A percentile compares a stretch with the other conserved stretches of the same genome.
Conservation (phyloP, 768 basidiomycete genomes). For the Rhizopogon vulgaris region DNA sequence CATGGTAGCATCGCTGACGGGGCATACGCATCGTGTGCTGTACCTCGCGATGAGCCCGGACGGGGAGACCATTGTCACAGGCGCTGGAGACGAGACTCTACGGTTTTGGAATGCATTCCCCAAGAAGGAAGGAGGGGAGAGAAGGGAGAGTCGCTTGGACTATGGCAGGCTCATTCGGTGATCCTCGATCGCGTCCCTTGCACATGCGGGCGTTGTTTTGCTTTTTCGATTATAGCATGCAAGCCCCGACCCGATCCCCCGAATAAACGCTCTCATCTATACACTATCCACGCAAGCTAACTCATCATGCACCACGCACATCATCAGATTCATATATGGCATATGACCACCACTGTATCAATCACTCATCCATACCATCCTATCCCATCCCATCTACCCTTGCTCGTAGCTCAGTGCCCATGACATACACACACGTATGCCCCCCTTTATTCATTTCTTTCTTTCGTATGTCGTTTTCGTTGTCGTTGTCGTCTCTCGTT, state of each 20-base stretch:
- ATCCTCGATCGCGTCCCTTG: not conserved
- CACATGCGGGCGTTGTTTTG: no score
- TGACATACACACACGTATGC: not conserved
- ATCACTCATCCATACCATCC: not conserved
- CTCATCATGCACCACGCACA: not conserved
- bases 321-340: not conserved
- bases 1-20: conserved; percentile 92
- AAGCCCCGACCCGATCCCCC: no score
- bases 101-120: conserved; percentile 98
- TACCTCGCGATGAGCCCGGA: conserved; percentile 98
- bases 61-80: conserved; percentile 96
- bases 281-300: not conserved
- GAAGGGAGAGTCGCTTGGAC: conserved; percentile 36
- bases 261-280: not conserved
- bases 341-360: not conserved
- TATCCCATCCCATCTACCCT: not conserved
- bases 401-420: not conserved
- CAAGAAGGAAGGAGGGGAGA: conserved; percentile 46
- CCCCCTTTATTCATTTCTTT: not conserved
- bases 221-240: no score
- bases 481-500: not conserved
- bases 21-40: conserved; percentile 91
- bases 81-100: conserved; percentile 95
- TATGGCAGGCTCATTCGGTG: conserved; percentile 49
- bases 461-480: not conserved